Base-by-base conservation (phyloP, 768 basidiomycete genomes). In the Grammothele lineata region DNA sequence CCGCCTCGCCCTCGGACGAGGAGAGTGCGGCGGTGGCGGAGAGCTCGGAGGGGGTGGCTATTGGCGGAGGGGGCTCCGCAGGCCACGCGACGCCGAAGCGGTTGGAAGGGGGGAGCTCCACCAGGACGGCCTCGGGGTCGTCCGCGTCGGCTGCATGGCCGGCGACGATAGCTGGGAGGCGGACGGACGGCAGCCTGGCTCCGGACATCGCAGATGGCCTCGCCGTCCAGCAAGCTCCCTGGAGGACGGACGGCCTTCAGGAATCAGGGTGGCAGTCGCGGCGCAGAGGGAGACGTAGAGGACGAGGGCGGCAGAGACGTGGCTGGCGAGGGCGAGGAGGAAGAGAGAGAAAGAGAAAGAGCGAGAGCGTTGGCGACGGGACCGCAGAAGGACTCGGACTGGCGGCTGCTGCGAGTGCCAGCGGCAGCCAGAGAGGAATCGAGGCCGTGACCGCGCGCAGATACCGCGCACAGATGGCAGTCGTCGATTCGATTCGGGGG, bases 41-140 rank as follows among this genome's bases (percentile, higher is more conserved):
- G 56, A 75, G 71, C 54, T 71, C 65, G 19, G 61, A 55, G 27
- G 72, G 66, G n/a, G 69, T 57, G 46, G 67, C 65, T 44, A 66
- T 66, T 18, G 68, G 61, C 25, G 69, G 67, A 12, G 71, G 64
- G 36, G 68, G 60, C 25, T 80, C 78, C 26, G 68, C 61, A 24
- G 78, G 73, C 75, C 77, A 81, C 26, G 80, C 76, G 45, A 84
- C 66, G 32, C 74, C 78, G 62, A 85, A 84, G 63, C 76, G 80
- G 67, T 64, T 83, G 45, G 71, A 70, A 19, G 68, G 54, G 12
- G 74, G 67, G n/a, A 74, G 53, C 45, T 74, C 73, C 33, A 75
- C 64, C 45, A 73, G 56, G 37, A 77, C 66, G 32, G 69, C 62
- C 47, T 81, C 80, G 48, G 73, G 61, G 22, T 38, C 56, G 52